Conservation (phyloP, 2,329 filamentous ascomycete genomes). For the Mollisiaceae sp. region DNA sequence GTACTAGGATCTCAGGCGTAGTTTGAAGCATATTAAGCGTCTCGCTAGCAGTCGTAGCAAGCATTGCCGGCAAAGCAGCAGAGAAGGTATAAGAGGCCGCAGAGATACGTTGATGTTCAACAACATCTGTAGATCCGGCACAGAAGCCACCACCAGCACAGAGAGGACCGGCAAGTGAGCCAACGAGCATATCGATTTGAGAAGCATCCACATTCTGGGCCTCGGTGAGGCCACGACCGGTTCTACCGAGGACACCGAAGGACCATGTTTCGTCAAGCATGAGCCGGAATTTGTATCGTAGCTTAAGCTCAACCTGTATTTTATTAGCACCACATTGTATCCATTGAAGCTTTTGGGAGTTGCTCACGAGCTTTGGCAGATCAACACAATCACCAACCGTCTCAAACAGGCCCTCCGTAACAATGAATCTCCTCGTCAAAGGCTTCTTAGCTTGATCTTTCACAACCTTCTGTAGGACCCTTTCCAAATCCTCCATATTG, state of each 20-base stretch:
- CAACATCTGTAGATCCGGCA: conserved; percentile 86
- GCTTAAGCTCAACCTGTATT: conserved; percentile 83
- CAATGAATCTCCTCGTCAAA: conserved; percentile 90
- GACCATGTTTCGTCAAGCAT: conserved; percentile 98
- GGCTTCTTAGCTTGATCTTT: conserved; percentile 85
- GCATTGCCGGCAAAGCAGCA: conserved; percentile 88
- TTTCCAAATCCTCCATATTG: conserved; percentile 91
- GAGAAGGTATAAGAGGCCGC: conserved; percentile 95
- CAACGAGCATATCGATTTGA: conserved; percentile 96
- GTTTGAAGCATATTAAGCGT: conserved; percentile 85
- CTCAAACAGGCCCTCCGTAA: conserved; percentile 95
- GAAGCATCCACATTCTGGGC: conserved; percentile 94
- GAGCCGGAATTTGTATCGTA: conserved; percentile 96
- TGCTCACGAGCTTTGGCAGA: conserved; percentile 79
- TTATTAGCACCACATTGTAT: neutral
- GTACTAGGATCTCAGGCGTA: conserved; percentile 79
- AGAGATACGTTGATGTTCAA: conserved; percentile 94
- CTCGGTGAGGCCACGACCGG: conserved; percentile 90
- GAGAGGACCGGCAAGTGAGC: conserved; percentile 86
- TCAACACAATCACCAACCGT: conserved; percentile 84
- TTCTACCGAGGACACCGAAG: conserved; percentile 91
- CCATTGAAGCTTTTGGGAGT: neutral
- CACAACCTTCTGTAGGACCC: conserved; percentile 81
- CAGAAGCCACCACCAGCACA: conserved; percentile 96
- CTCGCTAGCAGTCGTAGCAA: conserved; percentile 95